Evolutionary conservation across 495 filamentous ascomycete genomes (phyloP).

Genomic region (Talaromyces ruber): DNA sequence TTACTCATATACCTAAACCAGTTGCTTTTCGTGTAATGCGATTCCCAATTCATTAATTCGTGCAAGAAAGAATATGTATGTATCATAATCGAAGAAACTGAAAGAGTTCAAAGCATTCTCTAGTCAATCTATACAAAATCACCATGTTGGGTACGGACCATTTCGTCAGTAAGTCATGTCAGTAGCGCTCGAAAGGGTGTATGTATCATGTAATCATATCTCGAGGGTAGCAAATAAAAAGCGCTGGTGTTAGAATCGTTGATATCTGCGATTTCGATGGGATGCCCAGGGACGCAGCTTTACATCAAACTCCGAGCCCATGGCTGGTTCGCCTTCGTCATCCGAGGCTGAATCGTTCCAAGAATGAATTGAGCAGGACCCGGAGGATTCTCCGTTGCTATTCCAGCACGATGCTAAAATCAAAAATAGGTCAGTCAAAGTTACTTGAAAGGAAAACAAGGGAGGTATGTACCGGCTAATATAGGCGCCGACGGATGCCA

Average conservation of each 20-base stretch:
- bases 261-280: not conserved
- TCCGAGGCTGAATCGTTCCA: constrained; percentile 57
- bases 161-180: not conserved
- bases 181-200: not conserved
- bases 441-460: constrained; percentile 1
- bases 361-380: constrained; percentile 68
- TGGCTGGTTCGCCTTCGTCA: constrained; percentile 58
- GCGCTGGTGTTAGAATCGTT: not conserved
- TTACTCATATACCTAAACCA: not conserved
- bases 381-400: constrained; percentile 56
- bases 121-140: not conserved
- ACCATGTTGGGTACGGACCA: not conserved
- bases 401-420: constrained; percentile 69
- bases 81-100: not conserved
- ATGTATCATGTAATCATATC: not conserved
- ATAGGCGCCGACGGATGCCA: constrained; percentile 92
- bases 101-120: not conserved
- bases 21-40: not conserved
- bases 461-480: constrained; percentile 60
- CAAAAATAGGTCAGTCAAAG: constrained; percentile 10
- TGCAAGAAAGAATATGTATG: not conserved
- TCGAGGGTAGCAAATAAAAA: not conserved
- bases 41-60: not conserved
- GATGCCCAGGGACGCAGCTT: constrained; percentile 14
- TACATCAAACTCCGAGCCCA: constrained; percentile 56